Base-by-base conservation (phyloP, 2,329 filamentous ascomycete species). In the Metarhizium brunneum region DNA sequence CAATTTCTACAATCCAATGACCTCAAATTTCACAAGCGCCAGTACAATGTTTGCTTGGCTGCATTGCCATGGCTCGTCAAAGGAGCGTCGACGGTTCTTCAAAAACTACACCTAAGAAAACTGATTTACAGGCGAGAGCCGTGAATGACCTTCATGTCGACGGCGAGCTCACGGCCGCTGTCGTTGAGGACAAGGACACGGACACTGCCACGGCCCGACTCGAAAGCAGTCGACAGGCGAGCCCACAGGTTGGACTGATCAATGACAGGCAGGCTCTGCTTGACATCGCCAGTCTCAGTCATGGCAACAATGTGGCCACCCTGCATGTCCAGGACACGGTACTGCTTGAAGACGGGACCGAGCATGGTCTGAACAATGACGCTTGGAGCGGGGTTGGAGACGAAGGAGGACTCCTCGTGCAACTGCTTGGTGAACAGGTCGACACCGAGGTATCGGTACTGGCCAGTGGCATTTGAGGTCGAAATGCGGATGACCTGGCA, bases 401-500 rank as follows among this genome's bases (percentile, higher is more conserved):
- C 86, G 79, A 96, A 96, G 68, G 88, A 92, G 56, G 90, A 96
- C 87, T 99, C 94, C 81, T 99, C 94, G 71, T 97, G 91, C 64
- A 99, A 85, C 81, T 97, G 90, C 84, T 96, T 95, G 83, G 92
- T 96, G 90, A 99, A 99, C 70, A 99, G 88, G 77, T 99, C 94
- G 65, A 99, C 94, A 84, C 94, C 94, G 62, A 99, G 89, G 85
- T 97, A 99, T 73, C 94, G 90, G 87, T 99, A 92, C 85, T 99
- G 94, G 74, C 94, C 94, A 60, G 94, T 99, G 80, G 95, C 92
- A 65, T 90, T 83, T 57, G 92, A 97, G 77, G 92, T 96, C 65
- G 91, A 96, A 86, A 99, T 96, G 74, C 92, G 92, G 82, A 99
- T 99, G 75, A 99, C 92, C 85, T 99, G 94, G 88, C 91, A 97